Conservation (phyloP, 1,284 basidiomycete species). For the Cryptococcus amylolentus region DNA sequence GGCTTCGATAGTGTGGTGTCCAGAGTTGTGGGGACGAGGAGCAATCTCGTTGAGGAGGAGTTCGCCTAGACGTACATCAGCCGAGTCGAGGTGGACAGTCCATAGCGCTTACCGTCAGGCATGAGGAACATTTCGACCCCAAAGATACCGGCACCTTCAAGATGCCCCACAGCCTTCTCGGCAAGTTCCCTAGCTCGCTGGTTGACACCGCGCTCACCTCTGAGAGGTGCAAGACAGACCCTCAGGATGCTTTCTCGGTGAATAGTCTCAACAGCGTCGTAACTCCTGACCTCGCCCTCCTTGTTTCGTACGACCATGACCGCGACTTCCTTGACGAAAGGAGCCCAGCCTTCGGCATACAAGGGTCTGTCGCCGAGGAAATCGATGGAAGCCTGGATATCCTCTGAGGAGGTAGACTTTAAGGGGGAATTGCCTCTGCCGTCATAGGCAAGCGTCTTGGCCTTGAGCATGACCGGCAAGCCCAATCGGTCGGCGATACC, state of each 20-base stretch:
- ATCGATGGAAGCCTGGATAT: slow-evolving; percentile 62
- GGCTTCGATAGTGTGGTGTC: slow-evolving; percentile 99
- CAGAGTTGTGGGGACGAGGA: slow-evolving; percentile 97
- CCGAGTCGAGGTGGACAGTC: neutral
- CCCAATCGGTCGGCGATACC: slow-evolving; percentile 62
- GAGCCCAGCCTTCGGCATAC: slow-evolving; percentile 93
- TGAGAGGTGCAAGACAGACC: slow-evolving; percentile 77
- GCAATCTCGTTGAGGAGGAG: slow-evolving; percentile 96
- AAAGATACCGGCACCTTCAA: slow-evolving; percentile 90
- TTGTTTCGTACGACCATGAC: slow-evolving; percentile 92
- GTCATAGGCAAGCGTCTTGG: slow-evolving; percentile 90
- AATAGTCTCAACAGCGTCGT: slow-evolving; percentile 92
- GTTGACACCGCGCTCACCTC: slow-evolving; percentile 57
- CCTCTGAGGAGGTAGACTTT: slow-evolving; percentile 53
- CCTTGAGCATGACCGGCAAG: slow-evolving; percentile 94
- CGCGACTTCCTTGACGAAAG: slow-evolving; percentile 85
- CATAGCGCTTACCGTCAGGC: slow-evolving; percentile 62
- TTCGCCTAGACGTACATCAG: slow-evolving; percentile 55
- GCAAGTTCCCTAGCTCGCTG: slow-evolving; percentile 69
- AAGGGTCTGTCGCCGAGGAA: slow-evolving; percentile 62
- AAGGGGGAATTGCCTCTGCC: slow-evolving; percentile 90
- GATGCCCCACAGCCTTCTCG: slow-evolving; percentile 73
- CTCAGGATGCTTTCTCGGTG: slow-evolving; percentile 95
- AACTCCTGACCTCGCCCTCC: slow-evolving; percentile 71
- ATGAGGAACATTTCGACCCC: slow-evolving; percentile 98